Evolutionary conservation across 257 asterid genomes (phyloP).

Genomic region (Nicotiana tabacum): DNA sequence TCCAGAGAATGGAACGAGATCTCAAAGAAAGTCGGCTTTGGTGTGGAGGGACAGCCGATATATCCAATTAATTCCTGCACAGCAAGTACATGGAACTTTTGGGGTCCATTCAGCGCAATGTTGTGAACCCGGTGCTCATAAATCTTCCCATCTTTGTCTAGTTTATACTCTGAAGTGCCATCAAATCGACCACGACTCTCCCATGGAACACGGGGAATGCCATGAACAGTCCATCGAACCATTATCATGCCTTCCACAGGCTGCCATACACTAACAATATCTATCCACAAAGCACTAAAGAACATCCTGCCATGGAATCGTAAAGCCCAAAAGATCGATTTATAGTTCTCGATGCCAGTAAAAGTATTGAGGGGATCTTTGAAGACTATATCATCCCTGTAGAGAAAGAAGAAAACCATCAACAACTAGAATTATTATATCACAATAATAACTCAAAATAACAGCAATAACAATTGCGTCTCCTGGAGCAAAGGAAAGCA

Average conservation of each 20-base stretch:
- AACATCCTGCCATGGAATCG: constrained; percentile 77
- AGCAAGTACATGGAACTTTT: constrained; percentile 52
- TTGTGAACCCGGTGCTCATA: constrained; percentile 94
- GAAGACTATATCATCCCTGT: constrained; percentile 86
- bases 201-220: constrained; percentile 88
- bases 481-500: no score
- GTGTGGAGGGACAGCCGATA: constrained; percentile 68
- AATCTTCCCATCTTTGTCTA: constrained; percentile 88
- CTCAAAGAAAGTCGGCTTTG: constrained; percentile 83
- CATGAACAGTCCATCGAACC: constrained; percentile 94
- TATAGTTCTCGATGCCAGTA: constrained; percentile 72
- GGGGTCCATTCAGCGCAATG: constrained; percentile 74
- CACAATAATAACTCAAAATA: neutral
- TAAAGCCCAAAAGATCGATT: constrained; percentile 78
- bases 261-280: constrained; percentile 78
- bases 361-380: constrained; percentile 76
- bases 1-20: constrained; percentile 34
- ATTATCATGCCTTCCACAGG: constrained; percentile 67
- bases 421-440: neutral
- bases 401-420: neutral
- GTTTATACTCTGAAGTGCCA: constrained; percentile 97
- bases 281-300: constrained; percentile 71
- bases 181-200: constrained; percentile 77
- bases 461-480: neutral
- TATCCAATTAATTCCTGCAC: constrained; percentile 70